Evolutionary conservation across 1,139 yeast species (phyloP), one percentile per base, ranked within the genome.

Genomic region (Debaryomyces nepalensis): DNA sequence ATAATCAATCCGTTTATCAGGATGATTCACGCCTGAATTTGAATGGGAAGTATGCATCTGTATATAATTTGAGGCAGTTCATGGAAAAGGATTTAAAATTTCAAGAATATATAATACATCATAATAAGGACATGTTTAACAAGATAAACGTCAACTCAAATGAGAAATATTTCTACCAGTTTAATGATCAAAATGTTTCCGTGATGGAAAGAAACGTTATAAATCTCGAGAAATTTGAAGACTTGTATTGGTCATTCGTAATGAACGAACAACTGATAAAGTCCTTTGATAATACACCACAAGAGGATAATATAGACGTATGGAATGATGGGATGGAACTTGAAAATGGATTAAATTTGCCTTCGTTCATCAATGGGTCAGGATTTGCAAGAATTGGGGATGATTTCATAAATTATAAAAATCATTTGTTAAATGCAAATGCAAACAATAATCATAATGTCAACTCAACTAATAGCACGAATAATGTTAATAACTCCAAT

Each of bases 11-110:
- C 2, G 32, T 38, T 1, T 51, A 50, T n/a, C 66, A 64, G 42
- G 75, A 70, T 48, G 63, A 63, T 1, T 52, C 62, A 3, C 47
- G 59, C 14, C 44, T 53, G 10, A 61, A 57, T 22, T 52, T 62
- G n/a, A 55, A 55, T 14, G 59, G 63, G 7, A 62, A 68, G 44
- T 55, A 60, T 26, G 71, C 81, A 0, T 71, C 81, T 0, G 54
- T 71, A 3, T 79, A 76, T 55, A 72, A 74, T 11, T 59, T 81
- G 44, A 61, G 73, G 40, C 82, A 80, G 46, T 79, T 75, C 53
- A 70, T 73, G 62, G 82, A 79, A 37, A 75, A 76, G 44, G 79
- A 79, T 44, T 53, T 65, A 26, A 68, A 65, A 42, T 72, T 75
- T 41, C 73, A 68, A 48, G 70, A 66, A 37, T 66, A 54, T 43